These are phyloP conservation scores for Colletotrichum liriopes DNA, from an alignment of 2,329 filamentous ascomycete genomes.

Conservation along the genomic window DNA sequence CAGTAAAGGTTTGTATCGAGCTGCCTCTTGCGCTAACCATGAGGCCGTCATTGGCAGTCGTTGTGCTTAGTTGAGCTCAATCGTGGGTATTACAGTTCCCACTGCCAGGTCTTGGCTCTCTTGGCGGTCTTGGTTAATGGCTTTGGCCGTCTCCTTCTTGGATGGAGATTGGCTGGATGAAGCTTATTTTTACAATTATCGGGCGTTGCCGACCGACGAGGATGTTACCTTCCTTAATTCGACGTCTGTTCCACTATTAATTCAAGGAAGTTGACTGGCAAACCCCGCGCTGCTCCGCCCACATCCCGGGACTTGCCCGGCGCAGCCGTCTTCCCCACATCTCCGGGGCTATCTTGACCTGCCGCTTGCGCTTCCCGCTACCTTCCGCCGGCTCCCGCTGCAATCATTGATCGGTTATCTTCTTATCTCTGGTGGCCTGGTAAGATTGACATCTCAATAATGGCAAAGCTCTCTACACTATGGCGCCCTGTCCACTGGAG, in stretches of 20 bases:
- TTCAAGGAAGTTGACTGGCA: conserved; percentile 5
- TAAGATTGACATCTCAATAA: too few species aligned
- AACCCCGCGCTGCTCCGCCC: conserved; percentile 1
- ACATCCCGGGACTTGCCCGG: background rate
- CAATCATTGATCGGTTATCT: too few species aligned
- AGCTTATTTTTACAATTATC: conserved; percentile 34
- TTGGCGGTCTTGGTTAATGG: background rate
- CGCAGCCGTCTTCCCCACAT: background rate
- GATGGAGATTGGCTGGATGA: conserved; percentile 30
- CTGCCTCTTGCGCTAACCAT: conserved; percentile 32
- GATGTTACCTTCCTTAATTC: conserved; percentile 40
- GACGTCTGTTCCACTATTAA: conserved; percentile 19
- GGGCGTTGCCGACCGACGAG: conserved; percentile 31
- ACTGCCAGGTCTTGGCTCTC: conserved; percentile 27
- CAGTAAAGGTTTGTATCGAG: conserved; percentile 20
- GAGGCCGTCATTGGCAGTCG: conserved; percentile 25
- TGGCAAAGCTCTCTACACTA: too few species aligned
- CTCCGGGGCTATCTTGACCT: too few species aligned
- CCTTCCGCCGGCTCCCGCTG: too few species aligned
- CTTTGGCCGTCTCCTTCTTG: background rate
- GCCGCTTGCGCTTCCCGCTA: too few species aligned
- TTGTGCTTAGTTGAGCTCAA: conserved; percentile 2
- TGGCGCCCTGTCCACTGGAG: too few species aligned
- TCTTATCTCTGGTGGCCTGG: too few species aligned
- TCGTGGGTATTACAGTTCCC: background rate